These are phyloP conservation scores for Suillus occidentalis DNA, from an alignment of 768 basidiomycete species.

Conservation along the genomic window DNA sequence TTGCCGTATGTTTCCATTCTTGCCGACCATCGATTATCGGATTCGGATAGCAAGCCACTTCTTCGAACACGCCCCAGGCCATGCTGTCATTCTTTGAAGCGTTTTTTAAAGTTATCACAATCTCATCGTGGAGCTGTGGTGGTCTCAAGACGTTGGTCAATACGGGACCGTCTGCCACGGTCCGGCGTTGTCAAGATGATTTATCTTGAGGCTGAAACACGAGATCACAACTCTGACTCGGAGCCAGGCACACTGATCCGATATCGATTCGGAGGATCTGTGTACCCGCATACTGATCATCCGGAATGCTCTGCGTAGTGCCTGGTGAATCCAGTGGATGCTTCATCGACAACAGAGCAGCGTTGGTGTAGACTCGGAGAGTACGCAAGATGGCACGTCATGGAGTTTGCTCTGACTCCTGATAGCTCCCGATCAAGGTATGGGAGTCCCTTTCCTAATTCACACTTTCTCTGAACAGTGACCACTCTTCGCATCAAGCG, in stretches of 20 bases:
- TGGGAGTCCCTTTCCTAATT: neutral
- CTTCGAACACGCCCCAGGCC: neutral
- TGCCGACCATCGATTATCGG: conserved; percentile 3
- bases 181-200: neutral
- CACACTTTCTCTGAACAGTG: neutral
- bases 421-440: neutral
- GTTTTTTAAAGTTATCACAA: conserved; percentile 5
- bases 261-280: conserved; percentile 2
- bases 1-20: neutral
- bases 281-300: neutral
- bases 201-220: neutral
- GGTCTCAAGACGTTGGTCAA: neutral
- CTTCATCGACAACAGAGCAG: neutral
- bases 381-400: neutral
- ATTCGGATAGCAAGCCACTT: conserved; percentile 2
- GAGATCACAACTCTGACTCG: neutral
- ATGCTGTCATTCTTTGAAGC: neutral
- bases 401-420: neutral
- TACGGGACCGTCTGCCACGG: neutral
- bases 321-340: neutral
- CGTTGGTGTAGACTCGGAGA: neutral
- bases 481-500: too few relatives aligned
- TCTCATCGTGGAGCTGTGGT: conserved; percentile 4
- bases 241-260: conserved; percentile 1
- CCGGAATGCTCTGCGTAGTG: neutral